These are phyloP conservation scores for Amaranthus hypochondriacus DNA, from an alignment of 148 eudicot species.

Conservation along the genomic window DNA sequence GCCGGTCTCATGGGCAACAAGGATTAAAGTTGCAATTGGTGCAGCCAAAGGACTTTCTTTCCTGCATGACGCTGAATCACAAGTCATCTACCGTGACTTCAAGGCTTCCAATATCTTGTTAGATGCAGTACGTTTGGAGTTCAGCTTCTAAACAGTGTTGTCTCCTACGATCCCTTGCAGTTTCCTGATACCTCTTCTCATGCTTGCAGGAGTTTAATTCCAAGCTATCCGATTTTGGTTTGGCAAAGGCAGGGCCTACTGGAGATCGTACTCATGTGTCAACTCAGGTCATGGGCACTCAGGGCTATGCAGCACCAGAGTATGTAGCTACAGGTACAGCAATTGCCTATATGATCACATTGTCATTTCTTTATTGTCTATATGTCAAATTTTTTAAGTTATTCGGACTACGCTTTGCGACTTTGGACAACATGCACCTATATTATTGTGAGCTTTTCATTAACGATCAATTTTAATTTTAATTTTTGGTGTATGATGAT, in stretches of 20 bases:
- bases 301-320: slow-evolving; percentile 78
- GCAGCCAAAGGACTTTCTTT: slow-evolving; percentile 78
- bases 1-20: slow-evolving; percentile 71
- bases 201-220: slow-evolving; percentile 55
- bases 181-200: slow-evolving; percentile 11
- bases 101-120: slow-evolving; percentile 64
- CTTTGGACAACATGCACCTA: neutral
- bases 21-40: slow-evolving; percentile 75
- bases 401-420: neutral
- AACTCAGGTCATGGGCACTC: slow-evolving; percentile 79
- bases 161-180: neutral
- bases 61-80: slow-evolving; percentile 56
- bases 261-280: slow-evolving; percentile 78
- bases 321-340: slow-evolving; percentile 63
- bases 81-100: slow-evolving; percentile 71
- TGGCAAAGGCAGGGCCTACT: slow-evolving; percentile 77
- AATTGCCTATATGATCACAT: neutral
- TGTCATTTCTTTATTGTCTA: neutral
- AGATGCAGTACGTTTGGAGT: slow-evolving; percentile 41
- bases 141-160: neutral
- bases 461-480: neutral
- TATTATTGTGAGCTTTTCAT: neutral
- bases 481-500: neutral
- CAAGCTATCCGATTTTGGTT: slow-evolving; percentile 69
- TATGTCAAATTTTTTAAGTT: neutral